Conservation (phyloP, 2,329 filamentous ascomycete genomes). For the Chrysosporium keratinophilum region DNA sequence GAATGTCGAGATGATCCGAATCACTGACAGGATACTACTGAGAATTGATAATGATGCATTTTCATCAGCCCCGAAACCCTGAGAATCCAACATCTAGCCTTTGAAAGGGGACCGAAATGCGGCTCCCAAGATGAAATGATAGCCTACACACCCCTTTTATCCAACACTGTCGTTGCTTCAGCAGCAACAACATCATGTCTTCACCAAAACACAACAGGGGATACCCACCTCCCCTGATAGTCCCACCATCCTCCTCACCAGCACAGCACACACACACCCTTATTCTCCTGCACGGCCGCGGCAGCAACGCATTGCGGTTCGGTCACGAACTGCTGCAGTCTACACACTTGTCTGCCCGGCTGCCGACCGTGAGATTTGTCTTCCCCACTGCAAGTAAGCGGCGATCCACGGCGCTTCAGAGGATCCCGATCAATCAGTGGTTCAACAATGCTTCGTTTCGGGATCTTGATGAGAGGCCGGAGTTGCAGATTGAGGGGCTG, state of each 20-base stretch:
- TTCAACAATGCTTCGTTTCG: conserved; percentile 40
- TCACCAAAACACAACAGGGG: too few species aligned
- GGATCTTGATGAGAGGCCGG: conserved; percentile 32
- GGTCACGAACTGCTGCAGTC: neutral
- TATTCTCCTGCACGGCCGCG: conserved; percentile 33
- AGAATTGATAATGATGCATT: too few species aligned
- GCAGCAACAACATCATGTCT: too few species aligned
- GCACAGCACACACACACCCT: conserved; percentile 28
- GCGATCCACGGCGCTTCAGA: conserved; percentile 37
- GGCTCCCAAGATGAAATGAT: too few species aligned
- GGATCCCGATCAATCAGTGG: conserved; percentile 42
- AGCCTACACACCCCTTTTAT: too few species aligned
- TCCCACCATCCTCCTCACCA: conserved; percentile 1
- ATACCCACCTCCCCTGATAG: neutral
- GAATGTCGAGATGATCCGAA: too few species aligned
- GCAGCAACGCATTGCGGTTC: conserved; percentile 8
- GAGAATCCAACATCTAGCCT: too few species aligned
- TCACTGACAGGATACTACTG: too few species aligned
- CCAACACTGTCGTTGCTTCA: too few species aligned
- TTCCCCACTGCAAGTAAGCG: conserved; percentile 43
- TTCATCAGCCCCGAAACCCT: too few species aligned
- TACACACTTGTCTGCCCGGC: conserved; percentile 12
- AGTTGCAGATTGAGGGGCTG: conserved; percentile 40
- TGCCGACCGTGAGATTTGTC: conserved; percentile 36
- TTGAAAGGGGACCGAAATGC: too few species aligned